These are phyloP conservation scores for Paramecium sonneborni DNA, from an alignment of 73 alveolate genomes.

Conservation along the genomic window DNA sequence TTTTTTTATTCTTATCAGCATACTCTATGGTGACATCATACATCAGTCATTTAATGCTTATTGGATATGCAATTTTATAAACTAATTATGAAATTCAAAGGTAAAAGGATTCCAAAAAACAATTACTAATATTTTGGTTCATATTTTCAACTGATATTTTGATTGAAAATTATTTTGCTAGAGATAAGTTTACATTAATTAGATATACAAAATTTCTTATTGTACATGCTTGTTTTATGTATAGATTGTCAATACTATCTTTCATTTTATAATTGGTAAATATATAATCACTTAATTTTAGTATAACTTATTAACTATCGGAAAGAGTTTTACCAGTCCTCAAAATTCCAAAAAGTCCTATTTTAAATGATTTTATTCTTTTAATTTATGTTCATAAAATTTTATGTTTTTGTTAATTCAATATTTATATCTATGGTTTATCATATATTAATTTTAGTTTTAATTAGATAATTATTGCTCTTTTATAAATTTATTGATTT, in stretches of 20 bases:
- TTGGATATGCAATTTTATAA: not conserved
- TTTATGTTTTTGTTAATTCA: not conserved
- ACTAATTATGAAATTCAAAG: not conserved
- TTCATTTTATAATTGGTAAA: not conserved
- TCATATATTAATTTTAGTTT: not conserved
- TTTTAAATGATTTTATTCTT: not conserved
- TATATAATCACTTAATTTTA: not conserved
- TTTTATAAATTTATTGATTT: too few relatives aligned
- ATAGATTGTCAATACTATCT: not conserved
- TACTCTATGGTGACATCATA: not conserved
- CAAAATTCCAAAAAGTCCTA: not conserved
- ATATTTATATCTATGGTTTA: too few relatives aligned
- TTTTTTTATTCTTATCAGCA: not conserved
- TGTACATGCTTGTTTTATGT: not conserved
- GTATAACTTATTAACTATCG: not conserved
- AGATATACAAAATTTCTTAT: not conserved
- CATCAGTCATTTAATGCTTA: not conserved
- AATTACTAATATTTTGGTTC: constrained; percentile 1
- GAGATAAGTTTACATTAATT: not conserved
- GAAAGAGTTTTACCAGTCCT: not conserved
- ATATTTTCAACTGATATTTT: not conserved
- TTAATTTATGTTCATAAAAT: not conserved
- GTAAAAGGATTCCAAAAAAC: not conserved
- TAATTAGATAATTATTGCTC: too few relatives aligned
- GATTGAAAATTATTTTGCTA: not conserved